A percentile compares a stretch with the other conserved stretches of the same genome.
Conservation (phyloP, 495 filamentous ascomycete genomes). For the Aspergillus cavernicola region DNA sequence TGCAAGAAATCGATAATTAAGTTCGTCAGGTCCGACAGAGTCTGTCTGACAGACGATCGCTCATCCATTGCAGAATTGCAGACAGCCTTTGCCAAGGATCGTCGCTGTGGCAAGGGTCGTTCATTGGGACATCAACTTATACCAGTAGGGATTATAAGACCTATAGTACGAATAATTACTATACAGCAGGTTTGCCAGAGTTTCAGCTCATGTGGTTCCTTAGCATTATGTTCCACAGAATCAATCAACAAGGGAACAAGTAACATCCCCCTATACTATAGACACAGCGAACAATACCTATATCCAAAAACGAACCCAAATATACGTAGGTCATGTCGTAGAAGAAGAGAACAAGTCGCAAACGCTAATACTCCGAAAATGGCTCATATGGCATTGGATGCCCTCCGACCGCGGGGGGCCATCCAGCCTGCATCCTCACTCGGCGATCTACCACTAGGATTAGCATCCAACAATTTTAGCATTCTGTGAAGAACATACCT, state of each 20-base stretch:
- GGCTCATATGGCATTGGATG: conserved; percentile 19
- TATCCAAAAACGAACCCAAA: conserved; percentile 8
- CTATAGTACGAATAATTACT: too few relatives aligned
- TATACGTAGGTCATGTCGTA: conserved; percentile 2
- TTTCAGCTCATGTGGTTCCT: background rate
- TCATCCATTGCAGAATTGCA: too few relatives aligned
- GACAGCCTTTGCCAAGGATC: conserved; percentile 4
- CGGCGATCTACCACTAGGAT: conserved; percentile 22
- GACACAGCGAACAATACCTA: background rate
- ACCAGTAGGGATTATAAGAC: background rate
- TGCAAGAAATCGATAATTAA: conserved; percentile 8
- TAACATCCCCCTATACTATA: too few relatives aligned
- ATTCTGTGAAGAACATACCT: conserved; percentile 38
- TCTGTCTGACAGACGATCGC: background rate
- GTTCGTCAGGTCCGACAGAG: background rate
- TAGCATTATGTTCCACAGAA: conserved; percentile 7
- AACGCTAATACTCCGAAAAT: conserved; percentile 17
- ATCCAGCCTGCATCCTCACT: conserved; percentile 18
- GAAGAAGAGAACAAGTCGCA: background rate
- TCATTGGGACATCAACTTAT: background rate
- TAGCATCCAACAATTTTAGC: background rate
- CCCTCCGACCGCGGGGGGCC: conserved; percentile 13
- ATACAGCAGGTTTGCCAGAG: too few relatives aligned
- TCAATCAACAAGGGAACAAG: background rate
- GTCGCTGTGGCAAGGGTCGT: conserved; percentile 11